Conservation (phyloP, 2,329 filamentous ascomycete species). For the Dothideomycetes sp. region DNA sequence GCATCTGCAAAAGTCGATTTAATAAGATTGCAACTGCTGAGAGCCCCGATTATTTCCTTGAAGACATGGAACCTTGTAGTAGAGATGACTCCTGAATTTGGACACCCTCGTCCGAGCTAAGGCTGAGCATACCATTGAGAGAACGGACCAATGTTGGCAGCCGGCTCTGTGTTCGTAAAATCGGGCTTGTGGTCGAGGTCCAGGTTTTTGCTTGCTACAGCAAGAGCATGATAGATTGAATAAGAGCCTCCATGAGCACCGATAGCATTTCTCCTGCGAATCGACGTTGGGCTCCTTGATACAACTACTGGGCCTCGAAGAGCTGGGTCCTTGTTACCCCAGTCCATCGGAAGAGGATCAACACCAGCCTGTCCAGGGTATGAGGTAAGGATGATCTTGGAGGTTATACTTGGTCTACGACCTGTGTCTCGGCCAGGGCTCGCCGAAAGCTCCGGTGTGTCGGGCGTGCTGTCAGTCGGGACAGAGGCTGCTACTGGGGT, state of each 20-base stretch:
- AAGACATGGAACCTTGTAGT: too few species aligned
- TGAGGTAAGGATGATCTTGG: conserved; percentile 64
- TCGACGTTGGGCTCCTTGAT: conserved; percentile 63
- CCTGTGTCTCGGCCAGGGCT: background rate
- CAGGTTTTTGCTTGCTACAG: conserved; percentile 83
- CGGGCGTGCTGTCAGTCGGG: background rate
- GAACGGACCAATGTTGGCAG: conserved; percentile 80
- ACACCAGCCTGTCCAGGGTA: conserved; percentile 93
- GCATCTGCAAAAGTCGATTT: too few species aligned
- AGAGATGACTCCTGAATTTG: too few species aligned
- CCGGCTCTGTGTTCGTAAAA: conserved; percentile 81
- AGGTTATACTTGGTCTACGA: conserved; percentile 35
- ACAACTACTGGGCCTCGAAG: conserved; percentile 82
- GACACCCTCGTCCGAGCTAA: too few species aligned
- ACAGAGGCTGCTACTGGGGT: background rate
- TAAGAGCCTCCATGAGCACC: conserved; percentile 82
- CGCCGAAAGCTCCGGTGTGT: conserved; percentile 1
- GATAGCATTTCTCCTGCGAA: conserved; percentile 51
- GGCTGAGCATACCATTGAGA: conserved; percentile 56
- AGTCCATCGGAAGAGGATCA: conserved; percentile 78
- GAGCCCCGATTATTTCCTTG: too few species aligned
- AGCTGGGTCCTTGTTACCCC: conserved; percentile 69
- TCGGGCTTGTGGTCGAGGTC: conserved; percentile 70
- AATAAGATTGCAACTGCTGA: too few species aligned
- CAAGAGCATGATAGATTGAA: conserved; percentile 87